Evolutionary conservation across 495 filamentous ascomycete genomes (phyloP).

Genomic region (Pyrenopolyporus hunteri): DNA sequence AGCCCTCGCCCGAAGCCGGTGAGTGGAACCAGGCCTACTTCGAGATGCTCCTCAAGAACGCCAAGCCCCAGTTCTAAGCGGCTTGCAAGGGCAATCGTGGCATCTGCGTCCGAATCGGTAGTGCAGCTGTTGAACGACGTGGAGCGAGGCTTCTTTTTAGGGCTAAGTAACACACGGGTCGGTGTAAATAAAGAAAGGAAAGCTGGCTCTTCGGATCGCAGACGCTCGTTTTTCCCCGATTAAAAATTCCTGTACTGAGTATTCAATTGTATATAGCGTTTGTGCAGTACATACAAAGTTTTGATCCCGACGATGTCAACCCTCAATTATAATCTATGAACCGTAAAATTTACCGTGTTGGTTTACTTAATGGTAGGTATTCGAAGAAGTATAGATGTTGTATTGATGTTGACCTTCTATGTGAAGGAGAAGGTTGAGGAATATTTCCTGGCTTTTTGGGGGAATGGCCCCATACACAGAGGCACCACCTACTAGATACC

Average conservation of each 20-base stretch:
- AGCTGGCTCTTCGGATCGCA: conserved; percentile 23
- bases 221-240: conserved; percentile 23
- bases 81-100: background rate
- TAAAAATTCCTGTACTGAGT: conserved; percentile 27
- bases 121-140: conserved; percentile 13
- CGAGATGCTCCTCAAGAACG: conserved; percentile 70
- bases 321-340: background rate
- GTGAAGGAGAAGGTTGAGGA: too few species aligned
- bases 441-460: too few species aligned
- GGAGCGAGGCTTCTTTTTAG: conserved; percentile 6
- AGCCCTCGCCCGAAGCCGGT: conserved; percentile 80
- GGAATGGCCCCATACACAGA: too few species aligned
- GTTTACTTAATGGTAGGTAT: background rate
- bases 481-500: too few species aligned
- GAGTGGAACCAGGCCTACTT: conserved; percentile 83
- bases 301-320: background rate
- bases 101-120: conserved; percentile 20
- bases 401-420: too few species aligned
- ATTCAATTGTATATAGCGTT: conserved; percentile 45
- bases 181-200: conserved; percentile 9
- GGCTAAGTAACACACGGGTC: conserved; percentile 11
- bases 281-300: conserved; percentile 34
- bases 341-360: background rate
- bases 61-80: conserved; percentile 61
- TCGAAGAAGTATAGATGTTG: background rate